Conservation (phyloP, 768 basidiomycete species). For the Agrocybe praecox region DNA sequence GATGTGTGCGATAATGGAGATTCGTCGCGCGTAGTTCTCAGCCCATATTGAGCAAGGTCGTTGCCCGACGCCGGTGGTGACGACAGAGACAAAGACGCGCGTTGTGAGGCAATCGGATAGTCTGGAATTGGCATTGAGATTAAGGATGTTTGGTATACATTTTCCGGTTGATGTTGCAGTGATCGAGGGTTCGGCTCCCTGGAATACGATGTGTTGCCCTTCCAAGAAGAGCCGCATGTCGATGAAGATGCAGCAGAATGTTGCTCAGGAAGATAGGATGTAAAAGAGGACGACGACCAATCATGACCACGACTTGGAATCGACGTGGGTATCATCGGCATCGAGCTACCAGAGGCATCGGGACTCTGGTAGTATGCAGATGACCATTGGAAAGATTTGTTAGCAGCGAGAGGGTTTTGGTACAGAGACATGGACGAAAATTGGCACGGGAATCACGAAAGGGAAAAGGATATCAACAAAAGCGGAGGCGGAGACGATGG, state of each 20-base stretch:
- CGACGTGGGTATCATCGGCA: constrained; percentile 8
- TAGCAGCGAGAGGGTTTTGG: constrained; percentile 10
- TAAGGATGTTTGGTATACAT: constrained; percentile 7
- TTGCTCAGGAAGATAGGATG: constrained; percentile 6
- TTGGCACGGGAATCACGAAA: constrained; percentile 15
- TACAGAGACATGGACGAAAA: constrained; percentile 20
- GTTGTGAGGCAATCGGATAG: constrained; percentile 25
- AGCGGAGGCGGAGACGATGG: constrained; percentile 14
- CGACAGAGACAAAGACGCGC: constrained; percentile 2
- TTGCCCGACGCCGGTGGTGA: constrained; percentile 6
- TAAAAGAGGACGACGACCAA: constrained; percentile 14
- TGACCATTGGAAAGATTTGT: constrained; percentile 10
- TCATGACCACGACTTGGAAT: constrained; percentile 8
- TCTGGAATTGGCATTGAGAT: constrained; percentile 9
- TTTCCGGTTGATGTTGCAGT: neutral
- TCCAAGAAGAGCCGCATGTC: constrained; percentile 12
- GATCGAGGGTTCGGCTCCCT: neutral
- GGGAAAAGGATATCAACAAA: constrained; percentile 19
- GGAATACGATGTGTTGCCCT: neutral
- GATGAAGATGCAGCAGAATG: constrained; percentile 1
- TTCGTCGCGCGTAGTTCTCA: constrained; percentile 18
- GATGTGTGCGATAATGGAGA: constrained; percentile 23
- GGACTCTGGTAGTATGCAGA: constrained; percentile 13
- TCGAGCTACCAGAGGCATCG: neutral
- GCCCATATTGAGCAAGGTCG: constrained; percentile 3